Percentiles rank a stretch among this genome's conserved stretches.
Evolutionary conservation across 768 basidiomycete genomes (phyloP).

Genomic region (Russula vinacea): DNA sequence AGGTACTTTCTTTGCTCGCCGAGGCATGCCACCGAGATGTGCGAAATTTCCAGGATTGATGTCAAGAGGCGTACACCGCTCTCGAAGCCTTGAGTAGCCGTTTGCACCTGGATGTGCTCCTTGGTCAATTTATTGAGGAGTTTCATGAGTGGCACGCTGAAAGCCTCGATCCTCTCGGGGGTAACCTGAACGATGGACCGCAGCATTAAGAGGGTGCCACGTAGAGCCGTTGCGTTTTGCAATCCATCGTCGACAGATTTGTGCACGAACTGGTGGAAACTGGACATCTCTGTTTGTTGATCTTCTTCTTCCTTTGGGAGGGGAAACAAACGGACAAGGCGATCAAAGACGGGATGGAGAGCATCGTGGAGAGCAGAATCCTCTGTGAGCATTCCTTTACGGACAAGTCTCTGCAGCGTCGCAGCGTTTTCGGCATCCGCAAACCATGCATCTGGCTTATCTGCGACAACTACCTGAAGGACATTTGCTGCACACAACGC

Average conservation of each 20-base stretch:
- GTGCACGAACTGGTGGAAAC: slow-evolving; percentile 76
- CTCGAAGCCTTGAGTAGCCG: slow-evolving; percentile 46
- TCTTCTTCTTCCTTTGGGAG: slow-evolving; percentile 76
- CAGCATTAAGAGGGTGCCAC: slow-evolving; percentile 82
- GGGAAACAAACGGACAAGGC: slow-evolving; percentile 72
- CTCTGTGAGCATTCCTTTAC: slow-evolving; percentile 81
- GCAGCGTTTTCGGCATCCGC: slow-evolving; percentile 54
- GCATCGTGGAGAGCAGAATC: slow-evolving; percentile 78
- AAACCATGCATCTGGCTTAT: slow-evolving; percentile 85
- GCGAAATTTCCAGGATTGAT: slow-evolving; percentile 84
- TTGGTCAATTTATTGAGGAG: slow-evolving; percentile 81
- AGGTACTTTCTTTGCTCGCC: slow-evolving; percentile 85
- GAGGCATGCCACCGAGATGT: slow-evolving; percentile 72
- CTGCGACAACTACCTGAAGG: slow-evolving; percentile 77
- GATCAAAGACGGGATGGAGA: slow-evolving; percentile 78
- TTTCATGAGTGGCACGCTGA: slow-evolving; percentile 72
- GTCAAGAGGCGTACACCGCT: slow-evolving; percentile 62
- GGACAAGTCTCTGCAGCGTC: slow-evolving; percentile 76
- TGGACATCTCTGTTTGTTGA: slow-evolving; percentile 58
- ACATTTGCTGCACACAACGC: slow-evolving; percentile 85
- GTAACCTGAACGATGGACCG: slow-evolving; percentile 77
- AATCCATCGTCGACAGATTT: slow-evolving; percentile 74
- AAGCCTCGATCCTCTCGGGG: slow-evolving; percentile 81
- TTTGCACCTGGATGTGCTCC: slow-evolving; percentile 60
- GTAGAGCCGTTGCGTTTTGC: slow-evolving; percentile 65